Evolutionary conservation across 345 rosid genomes (phyloP).

Genomic region (Toxicodendron radicans): DNA sequence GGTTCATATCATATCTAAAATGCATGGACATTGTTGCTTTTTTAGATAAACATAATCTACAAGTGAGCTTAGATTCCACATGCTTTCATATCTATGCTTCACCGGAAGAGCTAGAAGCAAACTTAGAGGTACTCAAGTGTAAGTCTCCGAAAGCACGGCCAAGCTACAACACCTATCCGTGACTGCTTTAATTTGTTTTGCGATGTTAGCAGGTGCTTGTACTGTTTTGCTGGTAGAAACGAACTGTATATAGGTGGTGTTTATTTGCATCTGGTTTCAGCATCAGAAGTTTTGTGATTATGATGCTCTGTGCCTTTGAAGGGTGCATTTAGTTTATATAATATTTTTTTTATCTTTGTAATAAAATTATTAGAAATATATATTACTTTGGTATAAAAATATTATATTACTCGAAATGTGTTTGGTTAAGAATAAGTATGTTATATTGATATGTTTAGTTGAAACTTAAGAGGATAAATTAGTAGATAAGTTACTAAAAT

Average conservation of each 20-base stretch:
- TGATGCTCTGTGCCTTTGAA: neutral
- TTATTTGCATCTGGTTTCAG: neutral
- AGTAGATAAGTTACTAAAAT: no score
- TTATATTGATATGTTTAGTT: no score
- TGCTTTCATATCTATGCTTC: neutral
- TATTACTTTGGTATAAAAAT: no score
- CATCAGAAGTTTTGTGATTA: constrained; percentile 15
- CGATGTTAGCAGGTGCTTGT: neutral
- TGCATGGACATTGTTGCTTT: neutral
- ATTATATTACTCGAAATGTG: no score
- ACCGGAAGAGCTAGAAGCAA: neutral
- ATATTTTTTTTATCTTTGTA: no score
- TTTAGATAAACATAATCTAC: neutral
- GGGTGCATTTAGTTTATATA: no score
- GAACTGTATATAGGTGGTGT: neutral
- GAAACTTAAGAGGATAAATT: no score
- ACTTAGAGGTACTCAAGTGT: neutral
- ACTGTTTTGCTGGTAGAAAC: neutral
- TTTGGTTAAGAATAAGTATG: no score
- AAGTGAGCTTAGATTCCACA: neutral
- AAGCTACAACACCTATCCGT: neutral
- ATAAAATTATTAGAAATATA: no score
- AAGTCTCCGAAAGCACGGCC: neutral
- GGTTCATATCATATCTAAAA: neutral
- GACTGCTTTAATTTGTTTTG: constrained; percentile 13